Base-by-base conservation (phyloP, 306 rosid species). In the Cucumis melo region DNA sequence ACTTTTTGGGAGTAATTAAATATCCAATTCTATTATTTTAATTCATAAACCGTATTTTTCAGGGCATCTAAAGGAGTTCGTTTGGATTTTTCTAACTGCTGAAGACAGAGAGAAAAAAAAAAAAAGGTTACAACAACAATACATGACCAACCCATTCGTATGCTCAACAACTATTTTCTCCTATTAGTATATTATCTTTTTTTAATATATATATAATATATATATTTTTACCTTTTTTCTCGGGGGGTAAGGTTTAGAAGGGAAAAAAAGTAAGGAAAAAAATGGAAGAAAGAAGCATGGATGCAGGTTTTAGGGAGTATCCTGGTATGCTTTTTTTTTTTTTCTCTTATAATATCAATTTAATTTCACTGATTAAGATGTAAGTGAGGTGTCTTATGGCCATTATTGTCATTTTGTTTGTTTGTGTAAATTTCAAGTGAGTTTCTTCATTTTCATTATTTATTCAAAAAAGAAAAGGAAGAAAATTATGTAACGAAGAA, bases 221-320 rank as follows among this genome's bases (percentile, higher is more conserved):
- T 73, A 27, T 32, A 32, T 32, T 32, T n/a, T 44, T 59, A 8
- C 29, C 36, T 61, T 79, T 42, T 80, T 23, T 38, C 17, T 53
- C 5, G 36, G 36, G 5, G 36, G 36, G 39, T 20, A 71, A 48
- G 7, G 58, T 66, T 65, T 54, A 56, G 59, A 46, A 46, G 34
- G 51, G 62, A 24, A 46, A 42, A 65, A 56, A 14, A 41, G 1
- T 3, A 0, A 7, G 14, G 17, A 32, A 80, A 77, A 70, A 74
- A 39, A 7, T 4, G 20, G 50, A 54, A 20, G 61, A 61, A 61
- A 75, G 78, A 77, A 81, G 87, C 90, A 84, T 79, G 90, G 90
- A 87, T 87, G 87, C 90, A 82, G 83, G 81, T 87, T 87, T 87
- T 87, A 78, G 87, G 85, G 90, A 84, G 90, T 85, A 79, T 87